Evolutionary conservation across 176 grass and related monocot genomes (phyloP), one percentile per base, ranked within the genome.

Genomic region (Miscanthus lutarioriparius): DNA sequence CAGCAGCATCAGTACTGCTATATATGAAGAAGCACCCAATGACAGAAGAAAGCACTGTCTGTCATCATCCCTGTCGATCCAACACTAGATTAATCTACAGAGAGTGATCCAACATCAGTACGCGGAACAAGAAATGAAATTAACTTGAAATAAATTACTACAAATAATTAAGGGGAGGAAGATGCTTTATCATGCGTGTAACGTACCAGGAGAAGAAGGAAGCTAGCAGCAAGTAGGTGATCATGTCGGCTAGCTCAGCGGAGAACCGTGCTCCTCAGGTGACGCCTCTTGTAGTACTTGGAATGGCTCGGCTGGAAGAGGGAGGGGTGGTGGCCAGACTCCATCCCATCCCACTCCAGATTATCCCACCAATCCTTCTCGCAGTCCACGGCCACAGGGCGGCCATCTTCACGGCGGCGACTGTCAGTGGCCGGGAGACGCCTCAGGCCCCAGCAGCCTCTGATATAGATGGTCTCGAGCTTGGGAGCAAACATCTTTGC

Each of bases 351-450:
- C 81, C 82, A 84, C 45, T 76, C 45, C 10, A 77, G 16, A n/a
- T 77, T 68, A 5, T 68, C 63, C 82, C 82, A 84, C 16, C 61
- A 56, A 0, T 84, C 73, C 45, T 84, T 41, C 82, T 84, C 72
- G 10, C 82, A 84, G 73, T 85, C 47, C 16, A 85, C 73, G 0
- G 13, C 0, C 0, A 41, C 1, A 0, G 44, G 73, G 7, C 1
- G 5, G 0, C 5, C 10, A n/a, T 37, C 14, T 1, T 4, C 1
- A 0, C 19, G 19, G 65, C 64, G 30, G 6, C 33, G 32, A 20
- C 4, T 1, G 22, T 2, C 2, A 0, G 37, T 5, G 19, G 37
- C 48, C 1, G 74, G 65, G 12, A 85, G 38, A 15, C 49, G 37
- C 49, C 13, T 17, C 26, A 85, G 75, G 13, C 49, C 0, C 83